Evolutionary conservation across 2,329 filamentous ascomycete species (phyloP).

Genomic region (Claviceps sp.): DNA sequence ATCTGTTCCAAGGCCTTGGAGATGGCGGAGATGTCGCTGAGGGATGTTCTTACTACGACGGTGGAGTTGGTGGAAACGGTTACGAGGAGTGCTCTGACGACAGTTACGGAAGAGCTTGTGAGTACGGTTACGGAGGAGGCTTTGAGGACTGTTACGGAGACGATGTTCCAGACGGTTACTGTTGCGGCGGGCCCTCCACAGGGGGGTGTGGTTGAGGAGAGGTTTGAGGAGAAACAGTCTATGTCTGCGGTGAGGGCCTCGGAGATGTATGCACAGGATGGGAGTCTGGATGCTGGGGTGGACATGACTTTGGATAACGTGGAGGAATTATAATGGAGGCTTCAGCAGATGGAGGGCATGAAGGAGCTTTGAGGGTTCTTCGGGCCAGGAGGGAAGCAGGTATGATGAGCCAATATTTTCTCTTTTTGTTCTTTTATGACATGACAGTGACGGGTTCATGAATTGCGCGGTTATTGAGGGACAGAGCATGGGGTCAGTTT

Average conservation of each 20-base stretch:
- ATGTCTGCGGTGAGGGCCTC: too few relatives aligned
- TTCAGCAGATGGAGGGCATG: too few relatives aligned
- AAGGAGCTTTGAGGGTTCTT: too few relatives aligned
- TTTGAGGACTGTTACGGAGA: slow-evolving; percentile 18
- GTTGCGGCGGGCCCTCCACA: slow-evolving; percentile 8
- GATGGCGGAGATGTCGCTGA: slow-evolving; percentile 1
- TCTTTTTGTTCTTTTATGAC: too few relatives aligned
- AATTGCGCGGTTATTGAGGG: too few relatives aligned
- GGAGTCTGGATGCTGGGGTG: too few relatives aligned
- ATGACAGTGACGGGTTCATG: too few relatives aligned
- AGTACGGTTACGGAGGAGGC: slow-evolving; percentile 11
- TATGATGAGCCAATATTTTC: too few relatives aligned
- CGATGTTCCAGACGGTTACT: slow-evolving; percentile 8
- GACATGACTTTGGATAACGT: too few relatives aligned
- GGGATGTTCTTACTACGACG: slow-evolving; percentile 1
- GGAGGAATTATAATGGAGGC: too few relatives aligned
- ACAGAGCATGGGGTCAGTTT: too few relatives aligned
- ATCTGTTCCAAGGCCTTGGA: slow-evolving; percentile 9
- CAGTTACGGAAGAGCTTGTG: slow-evolving; percentile 14
- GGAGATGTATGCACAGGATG: background rate
- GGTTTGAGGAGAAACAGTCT: background rate
- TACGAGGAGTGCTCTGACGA: slow-evolving; percentile 14
- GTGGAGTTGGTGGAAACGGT: slow-evolving; percentile 2
- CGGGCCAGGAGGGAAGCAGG: too few relatives aligned
- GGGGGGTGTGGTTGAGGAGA: slow-evolving; percentile 5